Evolutionary conservation across 2,329 filamentous ascomycete species (phyloP), one percentile per base, ranked within the genome.

Genomic region (Talaromyces rugulosus): DNA sequence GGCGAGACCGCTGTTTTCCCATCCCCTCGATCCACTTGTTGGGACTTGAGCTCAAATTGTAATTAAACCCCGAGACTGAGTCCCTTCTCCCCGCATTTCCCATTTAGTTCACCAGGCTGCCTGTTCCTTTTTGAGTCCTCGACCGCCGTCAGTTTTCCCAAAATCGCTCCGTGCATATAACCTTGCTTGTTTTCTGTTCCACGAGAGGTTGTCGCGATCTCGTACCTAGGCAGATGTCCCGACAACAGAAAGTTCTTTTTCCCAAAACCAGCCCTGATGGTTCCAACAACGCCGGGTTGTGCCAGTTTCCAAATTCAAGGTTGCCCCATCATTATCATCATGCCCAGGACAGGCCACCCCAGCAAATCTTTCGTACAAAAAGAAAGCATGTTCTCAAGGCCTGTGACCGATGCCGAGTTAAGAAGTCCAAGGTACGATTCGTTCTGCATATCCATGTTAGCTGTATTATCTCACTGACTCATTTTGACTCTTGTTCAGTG

Each of bases 361-460:
- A 76, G 53, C 76, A 75, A 23, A 69, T 78, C 30, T 78, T 77
- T 64, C 74, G 77, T 12, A 75, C 77, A 40, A 79, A 78, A 65
- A 72, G 77, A 50, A 79, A 79, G 64, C 77, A 79, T 70, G 77
- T 79, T 33, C 65, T 78, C 16, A 79, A 78, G 61, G 77, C 77
- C 5, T 79, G 77, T 63, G 77, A 79, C 70, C 75, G 76, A n/a
- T 79, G 77, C 66, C 74, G 77, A 60, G 75, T 79, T 52, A 79
- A 79, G 65, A 79, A 79, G 66, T 78, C 77, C 61, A 79, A 79
- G 72, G 77, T 78, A 63, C 62, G 67, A 16, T 16, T 27, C 50
- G 28, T 16, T n/a, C 50, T 33, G 27, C 50, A 27, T 30, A 12
- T 51, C 9, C 12, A 14, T 53, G 14, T 30, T 4, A 30, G 7